A percentile compares a stretch with the other conserved stretches of the same genome.
Evolutionary conservation across 208 protist genomes (phyloP).

Genomic region (Acanthamoeba royreba): DNA sequence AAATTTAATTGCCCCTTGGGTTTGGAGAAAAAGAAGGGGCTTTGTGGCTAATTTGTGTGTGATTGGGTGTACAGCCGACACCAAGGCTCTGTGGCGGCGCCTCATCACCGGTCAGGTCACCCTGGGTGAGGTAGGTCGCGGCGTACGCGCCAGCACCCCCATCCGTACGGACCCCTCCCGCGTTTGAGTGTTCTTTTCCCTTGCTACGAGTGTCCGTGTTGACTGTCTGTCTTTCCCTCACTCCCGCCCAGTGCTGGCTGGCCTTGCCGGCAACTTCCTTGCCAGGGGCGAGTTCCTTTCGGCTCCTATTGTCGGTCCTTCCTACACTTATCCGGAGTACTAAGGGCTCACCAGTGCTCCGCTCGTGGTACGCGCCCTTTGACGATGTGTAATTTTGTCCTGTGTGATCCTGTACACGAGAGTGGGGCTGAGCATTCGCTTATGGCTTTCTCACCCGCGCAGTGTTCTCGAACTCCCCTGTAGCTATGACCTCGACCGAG

Average conservation of each 20-base stretch:
- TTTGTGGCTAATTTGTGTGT: too few relatives aligned
- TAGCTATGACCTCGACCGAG: too few relatives aligned
- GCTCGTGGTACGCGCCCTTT: too few relatives aligned
- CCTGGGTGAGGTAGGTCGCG: conserved; percentile 14
- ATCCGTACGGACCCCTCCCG: neutral
- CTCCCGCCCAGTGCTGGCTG: neutral
- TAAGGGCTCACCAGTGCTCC: neutral
- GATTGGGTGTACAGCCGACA: conserved; percentile 14
- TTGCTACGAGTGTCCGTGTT: neutral
- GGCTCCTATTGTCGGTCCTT: conserved; percentile 18
- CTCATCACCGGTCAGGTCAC: neutral
- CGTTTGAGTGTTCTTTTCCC: neutral
- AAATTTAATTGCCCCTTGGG: too few relatives aligned
- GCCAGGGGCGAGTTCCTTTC: conserved; percentile 30
- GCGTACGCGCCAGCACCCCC: conserved; percentile 10
- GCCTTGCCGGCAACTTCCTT: conserved; percentile 30
- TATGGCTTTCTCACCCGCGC: too few relatives aligned
- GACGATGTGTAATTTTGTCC: too few relatives aligned
- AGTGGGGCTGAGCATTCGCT: too few relatives aligned
- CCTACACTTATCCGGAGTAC: conserved; percentile 42
- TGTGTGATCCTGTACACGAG: too few relatives aligned
- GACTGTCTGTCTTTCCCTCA: neutral
- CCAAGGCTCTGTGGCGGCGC: conserved; percentile 24
- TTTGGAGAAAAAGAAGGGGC: too few relatives aligned
- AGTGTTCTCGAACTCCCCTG: too few relatives aligned